Percentiles rank a stretch among this genome's conserved stretches.
Conservation (phyloP, 2,329 filamentous ascomycete species). For the Atkinsonella hypoxylon region DNA sequence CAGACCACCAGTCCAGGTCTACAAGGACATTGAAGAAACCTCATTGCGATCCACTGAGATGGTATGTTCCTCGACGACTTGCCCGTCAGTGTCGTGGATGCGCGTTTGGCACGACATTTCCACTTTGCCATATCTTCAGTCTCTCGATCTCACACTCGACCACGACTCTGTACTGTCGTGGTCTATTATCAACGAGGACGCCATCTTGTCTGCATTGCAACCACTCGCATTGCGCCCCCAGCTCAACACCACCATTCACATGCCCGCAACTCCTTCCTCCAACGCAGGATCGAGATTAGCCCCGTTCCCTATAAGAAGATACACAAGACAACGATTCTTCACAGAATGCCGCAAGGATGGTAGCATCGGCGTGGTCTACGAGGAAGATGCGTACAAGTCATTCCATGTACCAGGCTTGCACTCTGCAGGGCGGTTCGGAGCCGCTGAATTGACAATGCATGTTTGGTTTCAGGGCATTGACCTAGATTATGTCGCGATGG, state of each 20-base stretch:
- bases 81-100: background rate
- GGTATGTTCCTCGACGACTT: too few species aligned
- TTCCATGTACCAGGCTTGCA: conserved; percentile 1
- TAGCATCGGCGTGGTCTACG: conserved; percentile 6
- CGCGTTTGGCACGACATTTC: conserved; percentile 2
- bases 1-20: background rate
- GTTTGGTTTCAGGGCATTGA: conserved; percentile 7
- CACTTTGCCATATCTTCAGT: background rate
- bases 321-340: conserved; percentile 5
- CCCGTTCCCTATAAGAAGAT: background rate
- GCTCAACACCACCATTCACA: background rate
- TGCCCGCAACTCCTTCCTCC: conserved; percentile 1
- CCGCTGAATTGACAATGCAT: conserved; percentile 6
- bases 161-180: conserved; percentile 7
- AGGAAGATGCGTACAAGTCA: conserved; percentile 6
- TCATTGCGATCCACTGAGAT: background rate
- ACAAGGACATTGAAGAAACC: conserved; percentile 1
- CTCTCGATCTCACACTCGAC: conserved; percentile 3
- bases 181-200: conserved; percentile 5
- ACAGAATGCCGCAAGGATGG: conserved; percentile 5
- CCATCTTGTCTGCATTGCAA: conserved; percentile 1
- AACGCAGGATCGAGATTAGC: too few species aligned
- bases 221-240: background rate
- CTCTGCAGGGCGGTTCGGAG: conserved; percentile 1
- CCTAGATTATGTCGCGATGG: conserved; percentile 4